These are phyloP conservation scores for Globisporangium nodosum DNA, from an alignment of 352 stramenopile genomes.

Conservation along the genomic window DNA sequence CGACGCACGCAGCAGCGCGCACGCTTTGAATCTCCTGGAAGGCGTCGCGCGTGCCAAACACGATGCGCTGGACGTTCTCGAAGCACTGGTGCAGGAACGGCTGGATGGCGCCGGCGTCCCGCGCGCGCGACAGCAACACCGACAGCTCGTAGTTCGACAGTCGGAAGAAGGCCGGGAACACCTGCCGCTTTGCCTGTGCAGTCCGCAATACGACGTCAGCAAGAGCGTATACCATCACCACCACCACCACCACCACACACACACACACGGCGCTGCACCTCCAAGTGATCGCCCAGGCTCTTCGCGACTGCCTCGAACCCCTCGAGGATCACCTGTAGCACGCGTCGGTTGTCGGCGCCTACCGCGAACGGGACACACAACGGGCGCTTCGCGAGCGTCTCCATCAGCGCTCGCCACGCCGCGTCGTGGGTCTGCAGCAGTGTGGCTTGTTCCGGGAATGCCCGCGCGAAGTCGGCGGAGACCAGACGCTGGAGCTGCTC, in stretches of 20 bases:
- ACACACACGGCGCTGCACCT: constrained; percentile 15
- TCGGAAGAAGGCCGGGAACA: constrained; percentile 58
- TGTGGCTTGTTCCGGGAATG: constrained; percentile 56
- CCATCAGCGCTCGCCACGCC: constrained; percentile 45
- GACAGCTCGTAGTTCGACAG: constrained; percentile 59
- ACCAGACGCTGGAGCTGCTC: constrained; percentile 56
- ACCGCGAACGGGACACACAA: constrained; percentile 52
- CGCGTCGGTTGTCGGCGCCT: constrained; percentile 37
- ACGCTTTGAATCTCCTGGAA: constrained; percentile 61
- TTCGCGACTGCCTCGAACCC: constrained; percentile 51
- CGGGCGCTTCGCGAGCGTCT: constrained; percentile 35
- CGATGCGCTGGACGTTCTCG: constrained; percentile 56
- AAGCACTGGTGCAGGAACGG: constrained; percentile 62
- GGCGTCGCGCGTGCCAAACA: constrained; percentile 45
- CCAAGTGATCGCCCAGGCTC: constrained; percentile 47
- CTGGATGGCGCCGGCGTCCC: constrained; percentile 44
- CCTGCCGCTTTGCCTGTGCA: constrained; percentile 42
- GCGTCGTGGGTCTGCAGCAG: constrained; percentile 45
- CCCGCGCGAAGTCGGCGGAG: constrained; percentile 53
- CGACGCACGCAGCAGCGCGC: constrained; percentile 24
- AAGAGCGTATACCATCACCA: neutral
- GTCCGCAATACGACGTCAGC: neutral
- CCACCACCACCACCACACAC: neutral
- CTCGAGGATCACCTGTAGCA: constrained; percentile 31
- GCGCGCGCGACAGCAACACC: constrained; percentile 36